These are phyloP conservation scores for Citrus reticulata DNA, from an alignment of 345 rosid genomes.

Conservation along the genomic window DNA sequence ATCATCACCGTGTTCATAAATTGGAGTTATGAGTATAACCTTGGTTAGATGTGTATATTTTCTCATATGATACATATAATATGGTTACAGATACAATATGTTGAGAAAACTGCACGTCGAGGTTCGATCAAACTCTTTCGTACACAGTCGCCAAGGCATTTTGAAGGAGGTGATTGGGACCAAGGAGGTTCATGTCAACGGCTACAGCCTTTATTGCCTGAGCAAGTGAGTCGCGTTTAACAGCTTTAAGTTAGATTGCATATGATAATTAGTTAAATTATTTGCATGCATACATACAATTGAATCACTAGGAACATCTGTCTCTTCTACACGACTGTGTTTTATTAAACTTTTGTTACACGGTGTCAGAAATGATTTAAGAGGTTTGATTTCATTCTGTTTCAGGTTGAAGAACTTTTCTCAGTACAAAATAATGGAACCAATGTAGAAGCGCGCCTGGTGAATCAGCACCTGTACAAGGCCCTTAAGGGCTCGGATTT, in stretches of 20 bases:
- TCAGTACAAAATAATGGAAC: conserved; percentile 62
- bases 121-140: conserved; percentile 59
- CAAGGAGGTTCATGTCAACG: conserved; percentile 89
- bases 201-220: conserved; percentile 43
- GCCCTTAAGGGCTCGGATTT: conserved; percentile 52
- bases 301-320: background rate
- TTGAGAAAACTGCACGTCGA: conserved; percentile 39
- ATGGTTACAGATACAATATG: conserved; percentile 36
- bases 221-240: conserved; percentile 46
- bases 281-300: background rate
- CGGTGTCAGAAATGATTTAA: background rate
- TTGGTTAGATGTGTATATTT: background rate
- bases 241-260: background rate
- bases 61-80: background rate
- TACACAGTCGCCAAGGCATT: conserved; percentile 91
- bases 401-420: conserved; percentile 72
- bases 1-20: background rate
- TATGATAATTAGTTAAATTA: background rate
- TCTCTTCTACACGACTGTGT: background rate
- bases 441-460: conserved; percentile 69
- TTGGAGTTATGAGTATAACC: background rate
- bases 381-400: background rate
- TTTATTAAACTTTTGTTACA: background rate
- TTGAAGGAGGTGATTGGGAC: conserved; percentile 99
- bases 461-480: conserved; percentile 56